Evolutionary conservation across 2,329 filamentous ascomycete genomes (phyloP).

Genomic region (Ascochyta rabiei): DNA sequence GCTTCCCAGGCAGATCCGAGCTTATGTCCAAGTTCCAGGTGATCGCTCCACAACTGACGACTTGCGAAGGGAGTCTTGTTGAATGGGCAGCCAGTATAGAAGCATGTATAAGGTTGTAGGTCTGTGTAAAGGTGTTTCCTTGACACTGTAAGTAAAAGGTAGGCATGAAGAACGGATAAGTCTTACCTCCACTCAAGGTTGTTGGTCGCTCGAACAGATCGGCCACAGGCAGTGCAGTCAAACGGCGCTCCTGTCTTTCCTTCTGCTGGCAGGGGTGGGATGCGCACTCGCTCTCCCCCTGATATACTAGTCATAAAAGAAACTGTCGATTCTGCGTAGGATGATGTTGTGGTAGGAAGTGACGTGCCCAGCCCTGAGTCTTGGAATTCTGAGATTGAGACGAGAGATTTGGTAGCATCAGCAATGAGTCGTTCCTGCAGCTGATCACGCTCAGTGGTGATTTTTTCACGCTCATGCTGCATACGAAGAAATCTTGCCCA

Average conservation of each 20-base stretch:
- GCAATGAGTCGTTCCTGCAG: too few relatives aligned
- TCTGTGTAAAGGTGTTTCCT: conserved; percentile 34
- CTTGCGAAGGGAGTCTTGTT: conserved; percentile 18
- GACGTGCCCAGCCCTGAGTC: conserved; percentile 32
- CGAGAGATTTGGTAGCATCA: conserved; percentile 4
- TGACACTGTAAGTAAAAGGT: background rate
- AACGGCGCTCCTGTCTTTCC: conserved; percentile 25
- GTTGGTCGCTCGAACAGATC: conserved; percentile 15
- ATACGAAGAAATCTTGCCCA: conserved; percentile 30
- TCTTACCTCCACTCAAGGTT: conserved; percentile 31
- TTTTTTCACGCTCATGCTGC: conserved; percentile 9
- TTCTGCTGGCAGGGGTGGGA: conserved; percentile 26
- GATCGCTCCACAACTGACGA: conserved; percentile 22
- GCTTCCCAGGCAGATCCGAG: conserved; percentile 23
- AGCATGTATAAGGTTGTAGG: conserved; percentile 29
- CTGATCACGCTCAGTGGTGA: too few relatives aligned
- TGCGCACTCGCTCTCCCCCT: conserved; percentile 14
- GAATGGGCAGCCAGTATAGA: conserved; percentile 22
- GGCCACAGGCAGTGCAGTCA: conserved; percentile 29
- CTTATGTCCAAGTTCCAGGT: conserved; percentile 25
- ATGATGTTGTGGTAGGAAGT: conserved; percentile 8
- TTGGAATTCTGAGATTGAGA: conserved; percentile 23
- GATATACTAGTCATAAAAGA: conserved; percentile 26
- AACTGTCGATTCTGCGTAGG: conserved; percentile 25
- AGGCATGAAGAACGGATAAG: fast-evolving